Conservation (phyloP, 2,329 filamentous ascomycete species). For the Claviceps africana region DNA sequence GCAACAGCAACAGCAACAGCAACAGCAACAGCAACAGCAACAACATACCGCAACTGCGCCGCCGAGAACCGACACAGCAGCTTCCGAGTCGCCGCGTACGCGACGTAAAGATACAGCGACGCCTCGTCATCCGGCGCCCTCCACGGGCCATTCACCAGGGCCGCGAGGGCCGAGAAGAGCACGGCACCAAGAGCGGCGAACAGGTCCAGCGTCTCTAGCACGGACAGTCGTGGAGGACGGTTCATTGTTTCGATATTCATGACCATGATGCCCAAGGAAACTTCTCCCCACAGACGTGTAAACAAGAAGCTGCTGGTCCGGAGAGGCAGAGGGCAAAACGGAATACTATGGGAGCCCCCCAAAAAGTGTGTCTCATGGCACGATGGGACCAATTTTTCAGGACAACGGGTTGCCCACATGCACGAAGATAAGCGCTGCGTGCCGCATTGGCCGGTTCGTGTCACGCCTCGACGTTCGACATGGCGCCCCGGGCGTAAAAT, state of each 20-base stretch:
- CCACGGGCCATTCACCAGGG: conserved; percentile 4
- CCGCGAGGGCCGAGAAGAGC: conserved; percentile 1
- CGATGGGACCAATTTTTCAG: too few species aligned
- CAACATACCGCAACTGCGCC: conserved; percentile 9
- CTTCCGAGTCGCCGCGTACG: conserved; percentile 9
- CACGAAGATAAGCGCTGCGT: too few species aligned
- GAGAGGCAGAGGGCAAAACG: too few species aligned
- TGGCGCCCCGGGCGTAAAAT: too few species aligned
- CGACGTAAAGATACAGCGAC: conserved; percentile 8
- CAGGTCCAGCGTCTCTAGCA: conserved; percentile 7
- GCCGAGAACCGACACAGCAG: conserved; percentile 6
- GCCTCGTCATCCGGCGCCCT: conserved; percentile 8
- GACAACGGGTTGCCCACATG: too few species aligned
- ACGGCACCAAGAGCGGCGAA: conserved; percentile 7
- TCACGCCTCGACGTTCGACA: too few species aligned
- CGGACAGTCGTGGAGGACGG: not conserved
- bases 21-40: too few species aligned
- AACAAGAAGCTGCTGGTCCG: too few species aligned
- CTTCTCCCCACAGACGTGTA: too few species aligned
- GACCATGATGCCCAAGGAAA: not conserved
- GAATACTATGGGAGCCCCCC: too few species aligned
- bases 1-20: not conserved
- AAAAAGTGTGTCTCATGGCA: too few species aligned
- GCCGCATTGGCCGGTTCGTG: too few species aligned
- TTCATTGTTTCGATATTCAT: not conserved